Conservation (phyloP, 352 stramenopile species). For the Phytophthora cajani region DNA sequence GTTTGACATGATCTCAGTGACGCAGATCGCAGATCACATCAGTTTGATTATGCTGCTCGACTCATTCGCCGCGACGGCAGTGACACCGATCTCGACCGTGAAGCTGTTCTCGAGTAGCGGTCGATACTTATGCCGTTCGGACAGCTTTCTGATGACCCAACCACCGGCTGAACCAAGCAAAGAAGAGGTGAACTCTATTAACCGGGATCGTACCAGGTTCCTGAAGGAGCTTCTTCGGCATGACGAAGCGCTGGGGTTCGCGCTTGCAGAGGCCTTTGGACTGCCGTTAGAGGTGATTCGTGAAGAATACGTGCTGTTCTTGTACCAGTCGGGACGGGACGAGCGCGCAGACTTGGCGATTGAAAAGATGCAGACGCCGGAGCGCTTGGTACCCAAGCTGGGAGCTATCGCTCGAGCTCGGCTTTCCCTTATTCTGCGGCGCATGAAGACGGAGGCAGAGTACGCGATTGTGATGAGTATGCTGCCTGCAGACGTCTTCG, state of each 20-base stretch:
- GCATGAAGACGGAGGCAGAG: slow-evolving; percentile 80
- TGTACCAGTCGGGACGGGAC: slow-evolving; percentile 82
- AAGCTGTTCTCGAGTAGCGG: slow-evolving; percentile 67
- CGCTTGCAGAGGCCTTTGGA: slow-evolving; percentile 75
- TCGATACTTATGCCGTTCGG: slow-evolving; percentile 56
- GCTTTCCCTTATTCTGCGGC: slow-evolving; percentile 71
- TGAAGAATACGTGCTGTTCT: slow-evolving; percentile 81
- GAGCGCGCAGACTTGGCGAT: slow-evolving; percentile 72
- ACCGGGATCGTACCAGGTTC: slow-evolving; percentile 67
- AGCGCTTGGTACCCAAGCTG: slow-evolving; percentile 63
- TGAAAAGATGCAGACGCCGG: slow-evolving; percentile 73
- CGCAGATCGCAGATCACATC: slow-evolving; percentile 64
- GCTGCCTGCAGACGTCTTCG: slow-evolving; percentile 77
- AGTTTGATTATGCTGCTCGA: slow-evolving; percentile 83
- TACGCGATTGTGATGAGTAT: slow-evolving; percentile 86
- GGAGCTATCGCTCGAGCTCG: slow-evolving; percentile 76
- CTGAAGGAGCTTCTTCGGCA: slow-evolving; percentile 74
- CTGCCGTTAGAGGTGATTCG: slow-evolving; percentile 77
- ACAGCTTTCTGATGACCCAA: slow-evolving; percentile 55
- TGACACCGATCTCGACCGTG: slow-evolving; percentile 75
- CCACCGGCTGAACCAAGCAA: slow-evolving; percentile 20
- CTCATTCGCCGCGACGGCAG: slow-evolving; percentile 74
- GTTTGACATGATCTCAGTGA: slow-evolving; percentile 42
- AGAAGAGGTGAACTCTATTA: slow-evolving; percentile 34
- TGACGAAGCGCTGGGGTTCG: slow-evolving; percentile 69